Evolutionary conservation across 2,329 filamentous ascomycete species (phyloP).

Genomic region (Microsporum canis): DNA sequence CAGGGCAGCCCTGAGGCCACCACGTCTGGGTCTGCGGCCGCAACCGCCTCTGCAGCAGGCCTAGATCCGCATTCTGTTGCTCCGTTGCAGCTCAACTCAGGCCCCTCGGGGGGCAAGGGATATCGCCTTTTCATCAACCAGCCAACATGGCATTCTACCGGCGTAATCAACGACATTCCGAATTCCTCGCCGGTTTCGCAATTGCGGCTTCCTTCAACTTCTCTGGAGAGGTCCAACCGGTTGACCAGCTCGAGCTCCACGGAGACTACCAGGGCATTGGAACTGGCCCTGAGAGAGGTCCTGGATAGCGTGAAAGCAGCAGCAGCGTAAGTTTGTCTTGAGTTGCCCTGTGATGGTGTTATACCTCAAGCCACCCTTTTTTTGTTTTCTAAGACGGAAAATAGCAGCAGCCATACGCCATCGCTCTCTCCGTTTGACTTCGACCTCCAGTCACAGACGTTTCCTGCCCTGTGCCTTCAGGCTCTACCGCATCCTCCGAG

Average conservation of each 20-base stretch:
- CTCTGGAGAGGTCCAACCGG: conserved; percentile 7
- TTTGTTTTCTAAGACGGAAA: background rate
- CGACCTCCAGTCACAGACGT: conserved; percentile 73
- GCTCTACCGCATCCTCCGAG: conserved; percentile 71
- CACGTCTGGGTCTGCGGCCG: background rate
- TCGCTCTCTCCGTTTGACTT: conserved; percentile 55
- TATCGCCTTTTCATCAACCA: conserved; percentile 45
- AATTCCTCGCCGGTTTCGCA: conserved; percentile 21
- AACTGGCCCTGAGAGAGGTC: conserved; percentile 74
- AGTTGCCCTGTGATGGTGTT: background rate
- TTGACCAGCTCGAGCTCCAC: conserved; percentile 34
- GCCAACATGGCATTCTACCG: conserved; percentile 63
- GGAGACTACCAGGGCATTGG: conserved; percentile 71
- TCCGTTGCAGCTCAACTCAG: conserved; percentile 26
- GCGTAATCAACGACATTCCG: conserved; percentile 65
- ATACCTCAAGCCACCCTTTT: conserved; percentile 1
- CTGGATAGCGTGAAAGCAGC: conserved; percentile 71
- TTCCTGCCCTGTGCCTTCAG: conserved; percentile 71
- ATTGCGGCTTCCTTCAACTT: conserved; percentile 10
- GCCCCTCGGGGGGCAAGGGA: conserved; percentile 23
- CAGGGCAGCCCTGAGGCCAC: conserved; percentile 48
- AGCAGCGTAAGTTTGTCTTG: conserved; percentile 53
- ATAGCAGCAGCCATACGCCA: conserved; percentile 35
- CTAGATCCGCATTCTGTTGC: conserved; percentile 23
- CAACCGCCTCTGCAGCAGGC: conserved; percentile 17